Evolutionary conservation across 805 yeast species (phyloP), one percentile per base, ranked within the genome.

Genomic region (Cyberlindnera subsufficiens): DNA sequence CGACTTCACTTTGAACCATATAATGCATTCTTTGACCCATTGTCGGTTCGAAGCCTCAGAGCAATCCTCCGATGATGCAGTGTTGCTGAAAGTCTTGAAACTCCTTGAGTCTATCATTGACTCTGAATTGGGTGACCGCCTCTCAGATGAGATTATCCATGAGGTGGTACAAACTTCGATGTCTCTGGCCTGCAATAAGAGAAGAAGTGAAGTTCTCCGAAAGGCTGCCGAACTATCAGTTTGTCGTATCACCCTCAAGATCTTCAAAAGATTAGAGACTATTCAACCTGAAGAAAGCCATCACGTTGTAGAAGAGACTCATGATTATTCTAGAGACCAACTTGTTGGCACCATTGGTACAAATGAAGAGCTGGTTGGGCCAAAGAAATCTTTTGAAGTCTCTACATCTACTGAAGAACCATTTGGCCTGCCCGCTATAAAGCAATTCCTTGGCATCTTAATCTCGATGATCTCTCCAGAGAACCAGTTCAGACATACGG

Each of bases 1-100:
- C 17, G 72, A 68, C 29, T 71, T 67, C 37, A 74, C 84, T 1
- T 63, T 86, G 47, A 74, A 79, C 15, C 87, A 86, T 55, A 72
- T 85, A 38, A 64, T 70, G 38, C 65, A 64, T 29, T 77, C 97
- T 0, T 71, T 93, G 48, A 86, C 98, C 1, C 96, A 88, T 59
- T 93, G 98, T 64, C 77, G 96, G 37, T 93, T 93, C 60, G 97
- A 93, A 67, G 96, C 96, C 3, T 84, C 93, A 0, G 96, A 90
- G 58, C 95, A 88, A 60, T 75, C 83, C 30, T 83, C 87, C 35
- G 98, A 93, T 65, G 99, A 93, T 60, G 86, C 95, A 0, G 91
- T 93, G 3, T 67, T 93, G 37, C 71, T 91, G 40, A 86, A 86
- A 56, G 95, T 93, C 17, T 75, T 93, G 48, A 71, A 83, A 35